These are phyloP conservation scores for Conidiobolus incongruus DNA, from an alignment of 371 early-diverging fungal species.

Conservation along the genomic window DNA sequence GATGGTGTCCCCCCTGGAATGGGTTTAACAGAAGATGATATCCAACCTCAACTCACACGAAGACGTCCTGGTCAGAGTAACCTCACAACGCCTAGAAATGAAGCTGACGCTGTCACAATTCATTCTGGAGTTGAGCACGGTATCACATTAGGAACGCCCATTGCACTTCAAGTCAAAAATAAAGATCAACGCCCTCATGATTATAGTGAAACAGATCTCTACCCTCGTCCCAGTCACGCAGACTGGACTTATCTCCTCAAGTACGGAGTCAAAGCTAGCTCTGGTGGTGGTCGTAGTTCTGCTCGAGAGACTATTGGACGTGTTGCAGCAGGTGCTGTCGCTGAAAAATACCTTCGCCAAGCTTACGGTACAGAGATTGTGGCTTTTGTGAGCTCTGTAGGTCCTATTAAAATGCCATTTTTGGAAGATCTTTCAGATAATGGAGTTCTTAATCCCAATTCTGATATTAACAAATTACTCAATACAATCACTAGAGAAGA, in stretches of 20 bases:
- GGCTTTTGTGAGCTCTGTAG: constrained; percentile 82
- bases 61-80: constrained; percentile 88
- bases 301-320: constrained; percentile 95
- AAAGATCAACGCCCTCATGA: constrained; percentile 90
- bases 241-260: constrained; percentile 92
- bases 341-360: constrained; percentile 72
- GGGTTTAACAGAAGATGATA: constrained; percentile 63
- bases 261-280: constrained; percentile 85
- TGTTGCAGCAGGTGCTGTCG: constrained; percentile 89
- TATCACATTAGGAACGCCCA: constrained; percentile 83
- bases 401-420: constrained; percentile 54
- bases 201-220: constrained; percentile 79
- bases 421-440: constrained; percentile 19
- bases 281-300: constrained; percentile 85
- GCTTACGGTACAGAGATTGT: constrained; percentile 77
- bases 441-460: constrained; percentile 8
- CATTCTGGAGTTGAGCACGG: constrained; percentile 87
- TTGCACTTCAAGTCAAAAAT: constrained; percentile 78
- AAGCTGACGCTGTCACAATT: constrained; percentile 77
- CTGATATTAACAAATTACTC: constrained; percentile 37
- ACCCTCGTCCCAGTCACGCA: constrained; percentile 89
- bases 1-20: constrained; percentile 92
- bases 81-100: constrained; percentile 87
- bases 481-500: constrained; percentile 40
- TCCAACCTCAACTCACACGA: constrained; percentile 78